These are phyloP conservation scores for Yarrowia alimentaria DNA, from an alignment of 805 yeast genomes.

Conservation along the genomic window DNA sequence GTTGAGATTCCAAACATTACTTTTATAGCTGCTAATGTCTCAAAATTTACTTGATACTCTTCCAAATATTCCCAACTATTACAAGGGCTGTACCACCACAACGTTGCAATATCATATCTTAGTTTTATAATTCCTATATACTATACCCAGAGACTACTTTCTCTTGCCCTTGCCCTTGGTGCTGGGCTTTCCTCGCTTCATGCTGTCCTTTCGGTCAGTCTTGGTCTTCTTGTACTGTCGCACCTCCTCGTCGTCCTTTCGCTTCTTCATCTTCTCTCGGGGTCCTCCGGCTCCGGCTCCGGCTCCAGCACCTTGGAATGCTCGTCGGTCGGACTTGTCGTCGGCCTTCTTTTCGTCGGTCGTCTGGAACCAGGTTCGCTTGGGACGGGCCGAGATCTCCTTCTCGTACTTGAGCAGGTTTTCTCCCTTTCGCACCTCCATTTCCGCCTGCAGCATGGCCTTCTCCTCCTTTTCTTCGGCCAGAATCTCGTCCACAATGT, in stretches of 20 bases:
- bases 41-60: too few relatives aligned
- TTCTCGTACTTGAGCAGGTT: constrained; percentile 74
- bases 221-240: constrained; percentile 80
- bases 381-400: constrained; percentile 87
- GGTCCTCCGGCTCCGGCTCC: too few relatives aligned
- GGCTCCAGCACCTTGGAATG: too few relatives aligned
- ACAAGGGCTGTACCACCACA: too few relatives aligned
- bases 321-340: constrained; percentile 29
- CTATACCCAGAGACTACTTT: too few relatives aligned
- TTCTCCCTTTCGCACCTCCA: constrained; percentile 82
- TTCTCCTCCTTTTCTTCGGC: constrained; percentile 88
- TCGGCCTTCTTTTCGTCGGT: constrained; percentile 49
- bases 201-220: constrained; percentile 57
- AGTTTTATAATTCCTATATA: too few relatives aligned
- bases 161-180: constrained; percentile 36
- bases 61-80: too few relatives aligned
- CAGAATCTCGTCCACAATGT: constrained; percentile 68
- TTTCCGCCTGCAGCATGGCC: constrained; percentile 82
- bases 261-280: constrained; percentile 53
- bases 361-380: constrained; percentile 92
- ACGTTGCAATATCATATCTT: too few relatives aligned
- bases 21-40: too few relatives aligned
- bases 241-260: constrained; percentile 54
- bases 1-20: too few relatives aligned
- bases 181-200: constrained; percentile 41